phyloP scores from a whole-genome alignment of 2,329 filamentous ascomycete species.

The Tetracladium maxilliforme region DNA sequence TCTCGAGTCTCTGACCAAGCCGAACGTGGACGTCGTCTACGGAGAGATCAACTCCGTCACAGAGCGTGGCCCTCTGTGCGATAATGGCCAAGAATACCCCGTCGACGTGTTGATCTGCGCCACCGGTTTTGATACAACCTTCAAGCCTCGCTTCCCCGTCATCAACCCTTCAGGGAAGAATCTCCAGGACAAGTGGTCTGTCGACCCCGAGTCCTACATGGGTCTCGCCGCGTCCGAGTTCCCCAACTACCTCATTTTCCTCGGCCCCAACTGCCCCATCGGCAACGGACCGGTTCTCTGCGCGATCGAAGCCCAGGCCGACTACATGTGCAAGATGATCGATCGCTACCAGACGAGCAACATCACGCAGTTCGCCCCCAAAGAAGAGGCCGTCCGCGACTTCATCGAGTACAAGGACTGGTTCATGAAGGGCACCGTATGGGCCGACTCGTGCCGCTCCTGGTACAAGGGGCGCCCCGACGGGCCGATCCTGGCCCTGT shows the following conservation, averaged over 20 bases:
- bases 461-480: slow-evolving; percentile 22
- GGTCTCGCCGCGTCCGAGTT: slow-evolving; percentile 12
- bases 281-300: slow-evolving; percentile 23
- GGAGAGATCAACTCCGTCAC: too few relatives aligned
- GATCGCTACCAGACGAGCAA: slow-evolving; percentile 32
- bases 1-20: slow-evolving; percentile 22
- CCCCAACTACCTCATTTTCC: slow-evolving; percentile 17
- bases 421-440: slow-evolving; percentile 29
- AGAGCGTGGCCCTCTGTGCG: too few relatives aligned
- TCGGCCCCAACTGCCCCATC: slow-evolving; percentile 24
- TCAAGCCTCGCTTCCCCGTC: slow-evolving; percentile 6
- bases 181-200: slow-evolving; percentile 14
- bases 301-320: slow-evolving; percentile 28
- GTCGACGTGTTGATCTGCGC: slow-evolving; percentile 22
- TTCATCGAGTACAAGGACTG: slow-evolving; percentile 29
- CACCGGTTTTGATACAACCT: slow-evolving; percentile 18
- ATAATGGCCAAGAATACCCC: too few relatives aligned
- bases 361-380: slow-evolving; percentile 27
- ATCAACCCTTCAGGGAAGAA: slow-evolving; percentile 12
- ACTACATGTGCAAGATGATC: slow-evolving; percentile 33
- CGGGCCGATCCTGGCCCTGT: slow-evolving; percentile 22
- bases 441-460: slow-evolving; percentile 24
- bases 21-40: slow-evolving; percentile 23
- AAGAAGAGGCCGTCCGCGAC: slow-evolving; percentile 28
- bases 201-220: slow-evolving; percentile 15